A percentile compares a stretch with the other conserved stretches of the same genome.
Evolutionary conservation across 2,329 filamentous ascomycete species (phyloP).

Genomic region (Xylariales sp.): DNA sequence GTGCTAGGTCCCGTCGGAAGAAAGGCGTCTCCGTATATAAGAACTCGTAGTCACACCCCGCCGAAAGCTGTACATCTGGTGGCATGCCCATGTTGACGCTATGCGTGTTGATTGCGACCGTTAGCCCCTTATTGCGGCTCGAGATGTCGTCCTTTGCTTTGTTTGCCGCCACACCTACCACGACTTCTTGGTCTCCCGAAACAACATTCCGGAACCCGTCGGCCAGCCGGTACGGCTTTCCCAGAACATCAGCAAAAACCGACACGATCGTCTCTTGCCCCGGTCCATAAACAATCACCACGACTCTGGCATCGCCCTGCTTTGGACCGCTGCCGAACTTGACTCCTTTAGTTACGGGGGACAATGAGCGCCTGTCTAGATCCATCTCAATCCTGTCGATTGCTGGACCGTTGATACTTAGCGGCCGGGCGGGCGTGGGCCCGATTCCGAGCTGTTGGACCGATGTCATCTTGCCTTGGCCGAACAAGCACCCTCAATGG

Average conservation of each 20-base stretch:
- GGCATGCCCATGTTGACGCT: slow-evolving; percentile 68
- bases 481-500: too few species aligned
- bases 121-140: slow-evolving; percentile 50
- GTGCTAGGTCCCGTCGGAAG: slow-evolving; percentile 69
- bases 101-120: slow-evolving; percentile 72
- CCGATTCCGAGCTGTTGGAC: slow-evolving; percentile 44
- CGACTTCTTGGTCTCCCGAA: slow-evolving; percentile 53
- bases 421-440: slow-evolving; percentile 44
- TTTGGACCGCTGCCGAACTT: slow-evolving; percentile 42
- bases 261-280: slow-evolving; percentile 71
- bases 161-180: slow-evolving; percentile 60
- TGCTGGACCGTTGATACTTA: slow-evolving; percentile 26
- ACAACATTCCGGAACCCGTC: slow-evolving; percentile 50
- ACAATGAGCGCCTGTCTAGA: slow-evolving; percentile 16
- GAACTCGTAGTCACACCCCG: slow-evolving; percentile 78
- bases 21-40: slow-evolving; percentile 71
- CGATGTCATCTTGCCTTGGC: slow-evolving; percentile 29
- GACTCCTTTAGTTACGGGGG: slow-evolving; percentile 26
- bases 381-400: slow-evolving; percentile 20
- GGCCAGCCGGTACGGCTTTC: slow-evolving; percentile 63
- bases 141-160: slow-evolving; percentile 54
- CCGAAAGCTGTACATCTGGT: slow-evolving; percentile 60
- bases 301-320: slow-evolving; percentile 52
- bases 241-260: slow-evolving; percentile 72
- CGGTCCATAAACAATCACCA: slow-evolving; percentile 63